These are phyloP conservation scores for Triticum dicoccoides DNA, from an alignment of 176 grass and related monocot species.

Conservation along the genomic window DNA sequence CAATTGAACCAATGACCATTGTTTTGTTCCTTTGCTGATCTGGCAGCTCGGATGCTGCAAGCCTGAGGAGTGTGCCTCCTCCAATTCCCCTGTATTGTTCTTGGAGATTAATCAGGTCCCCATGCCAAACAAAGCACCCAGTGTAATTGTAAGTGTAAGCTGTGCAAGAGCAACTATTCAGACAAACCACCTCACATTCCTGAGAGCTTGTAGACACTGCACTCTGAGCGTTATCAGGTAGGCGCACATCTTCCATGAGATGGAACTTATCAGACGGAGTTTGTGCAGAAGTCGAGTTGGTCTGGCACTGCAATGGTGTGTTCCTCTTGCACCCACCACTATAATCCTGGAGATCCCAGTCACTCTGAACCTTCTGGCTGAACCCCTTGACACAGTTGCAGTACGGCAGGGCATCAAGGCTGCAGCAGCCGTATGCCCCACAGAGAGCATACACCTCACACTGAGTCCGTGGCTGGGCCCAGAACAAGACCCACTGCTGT, in stretches of 20 bases:
- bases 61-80: conserved; percentile 52
- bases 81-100: conserved; percentile 29
- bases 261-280: conserved; percentile 51
- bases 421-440: conserved; percentile 65
- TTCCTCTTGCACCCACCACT: conserved; percentile 58
- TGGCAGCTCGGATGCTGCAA: conserved; percentile 60
- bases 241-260: conserved; percentile 13
- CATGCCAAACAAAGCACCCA: conserved; percentile 62
- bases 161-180: conserved; percentile 58
- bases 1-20: conserved; percentile 10
- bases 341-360: conserved; percentile 52
- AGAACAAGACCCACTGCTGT: conserved; percentile 43
- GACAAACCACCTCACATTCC: conserved; percentile 51
- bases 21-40: conserved; percentile 23
- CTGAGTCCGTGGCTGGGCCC: conserved; percentile 39
- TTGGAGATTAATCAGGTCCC: conserved; percentile 51
- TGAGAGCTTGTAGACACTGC: conserved; percentile 3
- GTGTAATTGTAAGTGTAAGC: conserved; percentile 49
- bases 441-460: conserved; percentile 60
- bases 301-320: conserved; percentile 45
- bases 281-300: conserved; percentile 17
- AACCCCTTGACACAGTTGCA: conserved; percentile 68
- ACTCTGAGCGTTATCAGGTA: conserved; percentile 37
- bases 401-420: background rate
- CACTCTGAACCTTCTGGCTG: conserved; percentile 23